These are phyloP conservation scores for Tephrocybe sp. DNA, from an alignment of 768 basidiomycete genomes.

Conservation along the genomic window DNA sequence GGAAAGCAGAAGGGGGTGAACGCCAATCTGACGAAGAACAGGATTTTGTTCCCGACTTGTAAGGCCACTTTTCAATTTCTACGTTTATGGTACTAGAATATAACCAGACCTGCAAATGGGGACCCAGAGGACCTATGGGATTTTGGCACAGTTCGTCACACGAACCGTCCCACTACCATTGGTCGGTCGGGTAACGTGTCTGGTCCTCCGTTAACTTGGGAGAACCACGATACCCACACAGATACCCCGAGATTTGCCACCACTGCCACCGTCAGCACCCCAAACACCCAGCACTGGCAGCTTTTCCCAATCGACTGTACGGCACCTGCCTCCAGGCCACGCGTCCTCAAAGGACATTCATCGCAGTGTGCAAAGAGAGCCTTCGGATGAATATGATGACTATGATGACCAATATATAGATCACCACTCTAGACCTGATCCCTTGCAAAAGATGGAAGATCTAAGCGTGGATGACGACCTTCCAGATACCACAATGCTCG, in stretches of 20 bases:
- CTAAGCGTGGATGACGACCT: slow-evolving; percentile 57
- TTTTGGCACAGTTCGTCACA: slow-evolving; percentile 92
- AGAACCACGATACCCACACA: slow-evolving; percentile 62
- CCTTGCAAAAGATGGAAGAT: slow-evolving; percentile 49
- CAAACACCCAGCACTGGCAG: slow-evolving; percentile 37
- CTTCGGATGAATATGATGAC: slow-evolving; percentile 67
- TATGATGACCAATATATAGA: slow-evolving; percentile 59
- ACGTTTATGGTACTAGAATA: slow-evolving; percentile 5
- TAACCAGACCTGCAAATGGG: slow-evolving; percentile 46
- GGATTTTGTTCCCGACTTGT: slow-evolving; percentile 64
- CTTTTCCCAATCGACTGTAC: slow-evolving; percentile 68
- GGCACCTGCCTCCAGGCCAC: slow-evolving; percentile 47
- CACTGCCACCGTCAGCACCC: slow-evolving; percentile 43
- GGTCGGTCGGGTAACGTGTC: slow-evolving; percentile 66
- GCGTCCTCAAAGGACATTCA: slow-evolving; percentile 29
- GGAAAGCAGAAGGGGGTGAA: slow-evolving; percentile 88
- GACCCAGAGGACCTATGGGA: slow-evolving; percentile 93
- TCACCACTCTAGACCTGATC: slow-evolving; percentile 43
- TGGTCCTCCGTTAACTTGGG: slow-evolving; percentile 78
- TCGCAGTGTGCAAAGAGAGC: slow-evolving; percentile 38
- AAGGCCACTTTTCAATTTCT: slow-evolving; percentile 25
- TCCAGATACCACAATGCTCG: slow-evolving; percentile 89
- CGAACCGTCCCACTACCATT: slow-evolving; percentile 56
- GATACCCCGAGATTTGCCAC: slow-evolving; percentile 58
- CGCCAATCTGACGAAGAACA: slow-evolving; percentile 71